These are phyloP conservation scores for Elsinoe batatas DNA, from an alignment of 2,329 filamentous ascomycete genomes.

Conservation along the genomic window DNA sequence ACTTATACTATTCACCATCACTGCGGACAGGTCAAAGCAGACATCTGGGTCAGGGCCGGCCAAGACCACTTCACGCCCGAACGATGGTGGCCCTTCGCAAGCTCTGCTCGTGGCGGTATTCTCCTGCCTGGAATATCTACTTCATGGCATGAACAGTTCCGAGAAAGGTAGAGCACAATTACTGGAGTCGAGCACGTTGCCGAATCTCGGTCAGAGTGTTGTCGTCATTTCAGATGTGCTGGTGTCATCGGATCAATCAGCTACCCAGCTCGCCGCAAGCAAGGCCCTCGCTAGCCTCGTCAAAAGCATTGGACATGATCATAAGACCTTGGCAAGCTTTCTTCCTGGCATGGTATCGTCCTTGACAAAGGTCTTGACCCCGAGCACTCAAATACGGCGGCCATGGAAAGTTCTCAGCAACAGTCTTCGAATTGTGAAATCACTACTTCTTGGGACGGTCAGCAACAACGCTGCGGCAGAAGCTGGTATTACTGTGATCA, in stretches of 20 bases:
- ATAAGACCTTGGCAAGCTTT: conserved; percentile 70
- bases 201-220: conserved; percentile 71
- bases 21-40: conserved; percentile 63
- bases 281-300: conserved; percentile 54
- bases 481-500: background rate
- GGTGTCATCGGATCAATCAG: conserved; percentile 51
- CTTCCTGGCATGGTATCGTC: conserved; percentile 80
- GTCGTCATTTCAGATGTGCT: conserved; percentile 69
- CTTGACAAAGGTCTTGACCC: conserved; percentile 64
- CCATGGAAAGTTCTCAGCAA: conserved; percentile 51
- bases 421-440: conserved; percentile 20
- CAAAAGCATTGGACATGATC: conserved; percentile 52
- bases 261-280: conserved; percentile 63
- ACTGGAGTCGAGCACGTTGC: conserved; percentile 52
- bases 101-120: conserved; percentile 67
- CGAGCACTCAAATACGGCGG: conserved; percentile 51
- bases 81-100: conserved; percentile 44
- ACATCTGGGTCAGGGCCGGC: conserved; percentile 37
- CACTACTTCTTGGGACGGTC: conserved; percentile 16
- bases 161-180: conserved; percentile 42
- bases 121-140: conserved; percentile 56
- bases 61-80: background rate
- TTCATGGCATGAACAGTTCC: conserved; percentile 47
- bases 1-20: conserved; percentile 71
- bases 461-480: conserved; percentile 11